These are phyloP conservation scores for Cryptosporidium xiaoi DNA, from an alignment of 169 alveolate species.

Conservation along the genomic window DNA sequence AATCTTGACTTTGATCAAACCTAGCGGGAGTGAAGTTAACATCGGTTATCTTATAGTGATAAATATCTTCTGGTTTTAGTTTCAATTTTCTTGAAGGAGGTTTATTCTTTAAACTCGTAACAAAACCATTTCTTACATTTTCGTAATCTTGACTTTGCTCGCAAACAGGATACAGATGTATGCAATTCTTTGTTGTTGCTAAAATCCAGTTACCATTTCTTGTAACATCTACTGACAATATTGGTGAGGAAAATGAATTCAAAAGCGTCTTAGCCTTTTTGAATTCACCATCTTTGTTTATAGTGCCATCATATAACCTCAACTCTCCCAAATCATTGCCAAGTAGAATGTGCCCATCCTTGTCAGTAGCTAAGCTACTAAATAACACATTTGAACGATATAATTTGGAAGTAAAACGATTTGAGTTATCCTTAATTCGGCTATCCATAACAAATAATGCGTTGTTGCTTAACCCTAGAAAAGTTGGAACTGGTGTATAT, in stretches of 20 bases:
- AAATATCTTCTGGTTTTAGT: conserved; percentile 80
- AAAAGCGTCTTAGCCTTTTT: conserved; percentile 78
- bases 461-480: conserved; percentile 76
- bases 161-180: conserved; percentile 80
- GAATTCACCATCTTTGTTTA: conserved; percentile 77
- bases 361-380: conserved; percentile 78
- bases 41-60: conserved; percentile 76
- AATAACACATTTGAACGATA: conserved; percentile 77
- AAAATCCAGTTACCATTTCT: conserved; percentile 85
- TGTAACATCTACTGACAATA: conserved; percentile 78
- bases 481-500: conserved; percentile 68
- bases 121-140: conserved; percentile 72
- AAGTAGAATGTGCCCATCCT: conserved; percentile 77
- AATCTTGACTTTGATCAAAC: conserved; percentile 78
- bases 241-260: conserved; percentile 76
- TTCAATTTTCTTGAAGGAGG: conserved; percentile 81
- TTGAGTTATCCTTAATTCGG: conserved; percentile 71
- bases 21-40: conserved; percentile 83
- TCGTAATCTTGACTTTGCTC: conserved; percentile 74
- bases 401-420: conserved; percentile 72
- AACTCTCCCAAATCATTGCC: conserved; percentile 79
- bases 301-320: conserved; percentile 81
- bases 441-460: conserved; percentile 82
- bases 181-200: conserved; percentile 81
- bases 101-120: conserved; percentile 77